Evolutionary conservation across 1,139 yeast species (phyloP).

Genomic region (Magnusiomyces ingens): DNA sequence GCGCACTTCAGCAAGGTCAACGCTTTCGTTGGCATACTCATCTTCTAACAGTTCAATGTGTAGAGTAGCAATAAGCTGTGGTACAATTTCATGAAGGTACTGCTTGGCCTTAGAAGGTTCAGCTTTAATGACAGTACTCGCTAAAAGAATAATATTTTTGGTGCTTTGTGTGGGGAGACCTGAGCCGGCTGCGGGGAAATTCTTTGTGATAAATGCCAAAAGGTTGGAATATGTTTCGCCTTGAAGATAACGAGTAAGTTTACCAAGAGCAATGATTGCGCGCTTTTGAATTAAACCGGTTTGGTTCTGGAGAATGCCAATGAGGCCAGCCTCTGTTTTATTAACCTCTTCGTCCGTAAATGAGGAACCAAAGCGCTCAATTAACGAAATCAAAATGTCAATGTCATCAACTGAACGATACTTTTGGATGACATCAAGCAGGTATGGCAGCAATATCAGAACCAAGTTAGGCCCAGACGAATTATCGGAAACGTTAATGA

Average conservation of each 20-base stretch:
- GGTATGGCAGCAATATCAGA: slow-evolving; percentile 30
- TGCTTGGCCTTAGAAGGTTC: slow-evolving; percentile 26
- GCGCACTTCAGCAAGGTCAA: slow-evolving; percentile 26
- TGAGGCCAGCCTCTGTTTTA: slow-evolving; percentile 30
- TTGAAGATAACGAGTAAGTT: slow-evolving; percentile 37
- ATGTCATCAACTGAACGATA: slow-evolving; percentile 48
- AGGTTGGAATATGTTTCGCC: slow-evolving; percentile 27
- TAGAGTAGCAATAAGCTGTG: slow-evolving; percentile 22
- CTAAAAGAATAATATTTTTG: slow-evolving; percentile 22
- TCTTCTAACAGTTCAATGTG: slow-evolving; percentile 17
- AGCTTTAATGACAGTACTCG: slow-evolving; percentile 27
- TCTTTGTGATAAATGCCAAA: slow-evolving; percentile 20
- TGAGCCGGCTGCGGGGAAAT: slow-evolving; percentile 16
- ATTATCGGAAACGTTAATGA: slow-evolving; percentile 37
- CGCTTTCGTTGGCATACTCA: slow-evolving; percentile 18
- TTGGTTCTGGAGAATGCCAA: slow-evolving; percentile 22
- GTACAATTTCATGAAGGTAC: slow-evolving; percentile 21
- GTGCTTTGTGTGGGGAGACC: not conserved
- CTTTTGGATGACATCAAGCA: slow-evolving; percentile 29
- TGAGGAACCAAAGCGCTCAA: slow-evolving; percentile 48
- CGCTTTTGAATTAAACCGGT: slow-evolving; percentile 32
- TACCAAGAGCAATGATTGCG: slow-evolving; percentile 50
- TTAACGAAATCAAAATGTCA: slow-evolving; percentile 56
- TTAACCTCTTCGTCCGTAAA: slow-evolving; percentile 40
- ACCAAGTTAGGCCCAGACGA: slow-evolving; percentile 33